These are phyloP conservation scores for Eudorina sp. DNA, from an alignment of 139 green algal genomes.

Conservation along the genomic window DNA sequence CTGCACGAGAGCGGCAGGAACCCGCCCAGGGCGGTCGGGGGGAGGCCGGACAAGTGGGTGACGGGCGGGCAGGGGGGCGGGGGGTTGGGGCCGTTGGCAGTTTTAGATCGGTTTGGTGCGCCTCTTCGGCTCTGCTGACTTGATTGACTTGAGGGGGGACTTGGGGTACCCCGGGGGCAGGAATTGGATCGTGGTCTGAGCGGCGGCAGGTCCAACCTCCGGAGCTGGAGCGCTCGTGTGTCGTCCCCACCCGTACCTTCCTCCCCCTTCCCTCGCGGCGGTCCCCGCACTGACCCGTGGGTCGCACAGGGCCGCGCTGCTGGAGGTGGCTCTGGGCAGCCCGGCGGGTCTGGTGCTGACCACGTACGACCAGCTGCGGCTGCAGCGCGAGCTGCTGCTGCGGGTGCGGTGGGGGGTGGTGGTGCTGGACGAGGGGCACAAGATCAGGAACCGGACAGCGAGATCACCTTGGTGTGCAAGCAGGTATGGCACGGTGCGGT, in stretches of 20 bases:
- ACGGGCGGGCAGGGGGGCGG: not conserved
- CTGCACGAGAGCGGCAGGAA: slow-evolving; percentile 82
- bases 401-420: slow-evolving; percentile 87
- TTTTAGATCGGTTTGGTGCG: too few species aligned
- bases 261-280: too few species aligned
- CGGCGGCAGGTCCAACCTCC: too few species aligned
- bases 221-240: too few species aligned
- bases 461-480: slow-evolving; percentile 91
- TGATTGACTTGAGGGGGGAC: too few species aligned
- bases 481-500: slow-evolving; percentile 71
- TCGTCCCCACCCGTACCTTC: too few species aligned
- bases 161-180: too few species aligned
- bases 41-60: slow-evolving; percentile 50
- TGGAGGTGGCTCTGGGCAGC: not conserved
- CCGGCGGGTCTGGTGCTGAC: slow-evolving; percentile 82
- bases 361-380: slow-evolving; percentile 94
- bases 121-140: too few species aligned
- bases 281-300: too few species aligned
- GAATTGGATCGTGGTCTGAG: too few species aligned
- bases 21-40: not conserved
- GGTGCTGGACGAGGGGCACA: slow-evolving; percentile 97
- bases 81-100: not conserved
- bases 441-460: slow-evolving; percentile 97
- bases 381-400: slow-evolving; percentile 92
- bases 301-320: slow-evolving; percentile 37